Conservation (phyloP, 1,284 basidiomycete species). For the Ustanciosporium gigantosporum region DNA sequence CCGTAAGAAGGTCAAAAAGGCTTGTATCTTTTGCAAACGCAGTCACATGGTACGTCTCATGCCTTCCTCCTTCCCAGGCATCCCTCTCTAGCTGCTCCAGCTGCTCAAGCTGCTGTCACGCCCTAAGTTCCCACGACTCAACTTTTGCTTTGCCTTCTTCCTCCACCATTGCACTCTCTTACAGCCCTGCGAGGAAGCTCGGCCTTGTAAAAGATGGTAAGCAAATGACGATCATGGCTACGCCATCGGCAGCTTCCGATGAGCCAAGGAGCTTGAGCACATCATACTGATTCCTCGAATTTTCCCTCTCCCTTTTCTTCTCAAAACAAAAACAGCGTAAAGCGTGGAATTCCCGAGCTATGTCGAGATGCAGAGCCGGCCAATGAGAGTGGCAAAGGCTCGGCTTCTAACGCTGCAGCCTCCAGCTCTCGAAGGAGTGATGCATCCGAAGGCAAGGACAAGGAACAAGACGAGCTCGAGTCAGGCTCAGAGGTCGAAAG, state of each 20-base stretch:
- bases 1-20: slow-evolving; percentile 43
- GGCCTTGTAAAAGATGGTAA: slow-evolving; percentile 6
- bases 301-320: not conserved
- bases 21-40: slow-evolving; percentile 43
- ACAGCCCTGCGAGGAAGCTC: slow-evolving; percentile 5
- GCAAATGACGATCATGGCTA: no score
- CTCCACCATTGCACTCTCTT: no score
- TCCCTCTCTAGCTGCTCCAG: not conserved
- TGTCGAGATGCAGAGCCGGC: slow-evolving; percentile 37
- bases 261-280: no score
- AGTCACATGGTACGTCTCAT: slow-evolving; percentile 48
- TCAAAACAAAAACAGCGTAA: slow-evolving; percentile 20
- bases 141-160: no score
- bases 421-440: no score
- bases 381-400: not conserved
- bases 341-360: slow-evolving; percentile 36
- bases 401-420: not conserved
- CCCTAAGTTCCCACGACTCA: no score
- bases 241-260: no score
- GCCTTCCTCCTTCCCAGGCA: no score
- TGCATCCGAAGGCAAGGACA: not conserved
- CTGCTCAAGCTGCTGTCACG: no score
- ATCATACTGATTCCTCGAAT: no score
- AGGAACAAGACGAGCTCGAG: not conserved
- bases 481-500: not conserved